Evolutionary conservation across 2,329 filamentous ascomycete species (phyloP), one percentile per base, ranked within the genome.

Genomic region (Aspergillus quadrilineatus): DNA sequence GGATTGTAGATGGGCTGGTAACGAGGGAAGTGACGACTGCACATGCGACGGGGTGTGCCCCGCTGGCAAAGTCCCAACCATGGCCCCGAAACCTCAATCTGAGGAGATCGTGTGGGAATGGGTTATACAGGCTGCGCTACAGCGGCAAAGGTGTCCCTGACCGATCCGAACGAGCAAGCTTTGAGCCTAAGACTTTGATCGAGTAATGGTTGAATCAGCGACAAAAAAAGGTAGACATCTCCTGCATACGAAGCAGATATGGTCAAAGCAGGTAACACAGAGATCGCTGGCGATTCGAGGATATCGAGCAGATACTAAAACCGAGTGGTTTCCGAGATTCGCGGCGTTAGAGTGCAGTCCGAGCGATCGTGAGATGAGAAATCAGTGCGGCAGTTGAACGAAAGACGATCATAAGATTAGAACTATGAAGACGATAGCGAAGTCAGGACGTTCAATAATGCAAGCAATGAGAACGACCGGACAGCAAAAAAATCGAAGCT

Each of bases 1-100:
- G 34, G 78, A 79, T 62, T 80, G 78, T 26, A 80, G 67, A 68
- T 80, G 94, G 60, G 89, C 85, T 47, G 94, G 93, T 64, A 99
- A 81, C 60, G 91, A 87, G 22, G 93, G 92, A 67, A 99, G 80
- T 59, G 93, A 97, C 56, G 91, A 85, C 77, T 96, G 91, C 61
- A 74, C 61, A 82, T 90, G 79, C 87, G 91, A 77, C 73, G 83
- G 73, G 71, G 76, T 60, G 69, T 72, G 70, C 65, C 73, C 76
- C 63, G 75, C 70, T 34, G 61, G 53, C 64, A 75, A 67, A 55
- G 67, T 65, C 60, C 70, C 68, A 56, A 72, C 75, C 77, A 79
- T 79, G 51, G 59, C 69, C 55, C 54, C 55, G 41, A 46, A 48
- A 54, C 48, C 56, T 59, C 57, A 41, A 61, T 53, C 47, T 34